Base-by-base conservation (phyloP, 2,329 filamentous ascomycete genomes). In the Fusarium solani-melongenae region DNA sequence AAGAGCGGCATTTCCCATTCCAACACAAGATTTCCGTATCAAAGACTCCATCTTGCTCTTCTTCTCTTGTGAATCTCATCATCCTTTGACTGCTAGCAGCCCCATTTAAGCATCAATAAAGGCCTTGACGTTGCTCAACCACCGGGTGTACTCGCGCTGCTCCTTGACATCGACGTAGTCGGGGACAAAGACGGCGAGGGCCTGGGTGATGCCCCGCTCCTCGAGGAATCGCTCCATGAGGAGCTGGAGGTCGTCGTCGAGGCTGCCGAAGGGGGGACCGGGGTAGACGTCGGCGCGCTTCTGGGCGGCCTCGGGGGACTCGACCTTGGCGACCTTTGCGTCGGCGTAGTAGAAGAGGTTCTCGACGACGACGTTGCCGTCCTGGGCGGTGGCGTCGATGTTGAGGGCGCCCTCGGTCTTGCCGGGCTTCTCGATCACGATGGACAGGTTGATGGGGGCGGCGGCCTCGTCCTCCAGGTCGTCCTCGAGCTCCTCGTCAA, bases 151-250 rank as follows among this genome's bases (percentile, higher is more conserved):
- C 89, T 99, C 96, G 86, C 92, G 93, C 90, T 98, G 96, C 90
- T 99, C 96, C 92, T 99, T 99, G 85, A 93, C 91, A 82, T 98
- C 95, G 80, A 98, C 95, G 86, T 98, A 99, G 83, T 98, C 95
- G 39, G 95, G 94, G 51, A 97, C 92, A 84, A 98, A 98, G 76
- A 95, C 86, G 62, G 95, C 96, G 78, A 99, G 89, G 67, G 92
- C 90, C 78, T 93, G 92, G 80, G 96, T 94, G 84, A 99, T 91
- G 74, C 96, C 96, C 78, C 96, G 91, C 89, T 98, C 96, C 84
- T 98, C 95, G 73, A 99, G 90, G 86, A 96, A 99, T 78, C 93
- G 91, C 89, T 98, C 96, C 82, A 98, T 88, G 78, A 98, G 89
- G 62, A 94, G 89, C 88, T 98, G 96, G 51, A 99, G 90, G 82